phyloP scores from a whole-genome alignment of 352 stramenopile genomes.

The Saprolegnia diclina region DNA sequence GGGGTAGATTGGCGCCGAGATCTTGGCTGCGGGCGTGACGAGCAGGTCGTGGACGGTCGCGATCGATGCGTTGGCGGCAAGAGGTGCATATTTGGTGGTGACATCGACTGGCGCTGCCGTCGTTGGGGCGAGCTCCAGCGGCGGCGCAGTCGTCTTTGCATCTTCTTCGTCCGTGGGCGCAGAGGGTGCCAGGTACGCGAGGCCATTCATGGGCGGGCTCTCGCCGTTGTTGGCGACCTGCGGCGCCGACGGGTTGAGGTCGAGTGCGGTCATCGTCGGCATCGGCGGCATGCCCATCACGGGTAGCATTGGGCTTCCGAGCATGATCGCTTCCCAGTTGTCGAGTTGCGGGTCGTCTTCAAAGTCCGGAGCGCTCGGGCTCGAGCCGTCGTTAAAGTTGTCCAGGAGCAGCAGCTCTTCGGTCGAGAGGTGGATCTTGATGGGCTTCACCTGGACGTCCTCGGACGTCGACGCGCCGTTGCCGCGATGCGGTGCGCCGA shows the following conservation, averaged over 20 bases:
- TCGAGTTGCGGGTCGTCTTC: slow-evolving; percentile 17
- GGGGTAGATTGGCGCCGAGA: slow-evolving; percentile 24
- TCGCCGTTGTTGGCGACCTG: not conserved
- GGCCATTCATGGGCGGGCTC: not conserved
- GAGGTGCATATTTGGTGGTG: not conserved
- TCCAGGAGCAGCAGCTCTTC: slow-evolving; percentile 26
- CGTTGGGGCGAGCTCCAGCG: not conserved
- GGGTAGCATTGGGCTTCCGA: slow-evolving; percentile 20
- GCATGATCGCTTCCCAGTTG: slow-evolving; percentile 27
- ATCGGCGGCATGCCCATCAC: not conserved
- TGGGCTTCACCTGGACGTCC: not conserved
- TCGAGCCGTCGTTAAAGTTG: slow-evolving; percentile 27
- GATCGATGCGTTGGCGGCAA: slow-evolving; percentile 4
- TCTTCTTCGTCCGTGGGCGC: not conserved
- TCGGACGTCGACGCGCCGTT: slow-evolving; percentile 13
- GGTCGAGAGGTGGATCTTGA: slow-evolving; percentile 25
- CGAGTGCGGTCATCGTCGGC: slow-evolving; percentile 1
- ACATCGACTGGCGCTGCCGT: not conserved
- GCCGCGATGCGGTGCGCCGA: slow-evolving; percentile 22
- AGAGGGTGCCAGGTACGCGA: not conserved
- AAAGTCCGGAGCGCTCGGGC: slow-evolving; percentile 22
- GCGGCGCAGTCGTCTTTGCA: not conserved
- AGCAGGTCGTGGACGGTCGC: slow-evolving; percentile 21
- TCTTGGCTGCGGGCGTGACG: not conserved
- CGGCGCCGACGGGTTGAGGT: not conserved